Base-by-base conservation (phyloP, 2,329 filamentous ascomycete species). In the Diaporthe australafricana region DNA sequence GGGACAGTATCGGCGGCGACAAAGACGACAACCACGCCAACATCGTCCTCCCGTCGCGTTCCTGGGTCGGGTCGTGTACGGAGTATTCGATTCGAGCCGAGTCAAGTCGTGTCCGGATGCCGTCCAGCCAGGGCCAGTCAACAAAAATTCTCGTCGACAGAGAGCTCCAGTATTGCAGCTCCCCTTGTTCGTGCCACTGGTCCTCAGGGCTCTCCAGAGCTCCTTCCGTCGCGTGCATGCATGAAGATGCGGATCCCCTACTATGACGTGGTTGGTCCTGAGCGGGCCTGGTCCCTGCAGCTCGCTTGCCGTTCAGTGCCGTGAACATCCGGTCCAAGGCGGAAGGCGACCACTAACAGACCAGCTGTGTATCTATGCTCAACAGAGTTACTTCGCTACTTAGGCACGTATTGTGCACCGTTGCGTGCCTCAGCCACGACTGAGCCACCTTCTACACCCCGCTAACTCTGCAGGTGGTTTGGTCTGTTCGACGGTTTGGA, bases 241-340 rank as follows among this genome's bases (percentile, higher is more conserved):
- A 65, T 50, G 42, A 60, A 35, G 22, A 69, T 69, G 67, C 67
- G 67, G 67, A 69, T 69, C 67, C 67, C 35, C 17, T 52, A 42
- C 67, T 69, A 69, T 69, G 67, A 69, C 67, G 67, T 69, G 67
- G 67, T 69, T 56, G 53, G 55, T 50, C 17, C 45, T 69, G 53
- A 69, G 60, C n/a, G 67, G 67, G 42, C 53, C 42, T 60, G 67
- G 67, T 69, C 67, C 53, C 67, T 69, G 67, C 67, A 52, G 30
- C 48, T 11, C n/a, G 20, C 14, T 35, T 12, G n/a, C n/a, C n/a
- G n/a, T 9, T 35, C 32, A 5, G 32, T 35, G n/a, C 30, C 42
- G 45, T 65, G 35, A 30, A 48, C 30, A 27, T 7, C 30, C 60
- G 30, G 48, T 63, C 22, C 32, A 20, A 20, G 42, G 17, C 0